These are phyloP conservation scores for Fusarium albidum DNA, from an alignment of 2,329 filamentous ascomycete genomes.

Conservation along the genomic window DNA sequence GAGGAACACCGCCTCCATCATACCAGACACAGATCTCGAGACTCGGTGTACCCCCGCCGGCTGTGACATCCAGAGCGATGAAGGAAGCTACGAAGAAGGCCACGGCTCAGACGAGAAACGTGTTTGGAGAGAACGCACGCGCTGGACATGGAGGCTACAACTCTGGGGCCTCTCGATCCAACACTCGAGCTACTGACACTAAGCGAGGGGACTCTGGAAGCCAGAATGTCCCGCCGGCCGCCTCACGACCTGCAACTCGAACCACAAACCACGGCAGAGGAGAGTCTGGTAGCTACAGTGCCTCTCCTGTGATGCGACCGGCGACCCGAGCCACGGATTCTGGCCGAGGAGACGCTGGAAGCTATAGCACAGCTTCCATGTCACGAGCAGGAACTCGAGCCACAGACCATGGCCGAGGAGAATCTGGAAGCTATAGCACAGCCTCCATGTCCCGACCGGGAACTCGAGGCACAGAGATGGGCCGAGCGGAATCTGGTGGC, in stretches of 20 bases:
- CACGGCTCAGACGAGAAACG: conserved; percentile 79
- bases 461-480: conserved; percentile 35
- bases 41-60: conserved; percentile 88
- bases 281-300: conserved; percentile 33
- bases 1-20: conserved; percentile 84
- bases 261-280: conserved; percentile 2
- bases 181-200: conserved; percentile 28
- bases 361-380: conserved; percentile 45
- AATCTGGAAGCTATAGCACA: conserved; percentile 36
- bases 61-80: conserved; percentile 94
- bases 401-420: conserved; percentile 27
- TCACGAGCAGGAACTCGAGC: conserved; percentile 23
- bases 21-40: conserved; percentile 75
- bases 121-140: conserved; percentile 66
- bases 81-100: conserved; percentile 93
- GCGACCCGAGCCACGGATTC: conserved; percentile 23
- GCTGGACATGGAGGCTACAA: conserved; percentile 40
- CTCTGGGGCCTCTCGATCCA: conserved; percentile 38
- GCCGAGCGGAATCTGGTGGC: conserved; percentile 15
- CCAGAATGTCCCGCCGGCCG: conserved; percentile 25
- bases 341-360: conserved; percentile 31
- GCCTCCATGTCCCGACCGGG: conserved; percentile 46
- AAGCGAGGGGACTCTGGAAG: conserved; percentile 27
- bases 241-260: conserved; percentile 15
- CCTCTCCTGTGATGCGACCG: conserved; percentile 51